phyloP scores from a whole-genome alignment of 2,329 filamentous ascomycete genomes.

The Furcasterigmium furcatum region DNA sequence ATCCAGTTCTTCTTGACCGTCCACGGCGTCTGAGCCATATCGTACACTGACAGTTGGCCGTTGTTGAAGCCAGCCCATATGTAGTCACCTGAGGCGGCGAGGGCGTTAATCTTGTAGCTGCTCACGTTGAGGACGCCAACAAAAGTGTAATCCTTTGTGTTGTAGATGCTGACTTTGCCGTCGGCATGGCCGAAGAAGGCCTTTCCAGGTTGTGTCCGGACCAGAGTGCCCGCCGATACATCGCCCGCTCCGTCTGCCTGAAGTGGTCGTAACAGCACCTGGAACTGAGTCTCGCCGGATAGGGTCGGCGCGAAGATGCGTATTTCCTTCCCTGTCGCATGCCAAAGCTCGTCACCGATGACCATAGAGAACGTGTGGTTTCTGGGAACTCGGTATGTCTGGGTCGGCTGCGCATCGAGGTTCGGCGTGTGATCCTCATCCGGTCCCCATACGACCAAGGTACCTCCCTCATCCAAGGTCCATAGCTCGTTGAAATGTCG shows the following conservation, averaged over 20 bases:
- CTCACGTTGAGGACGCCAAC: slow-evolving; percentile 82
- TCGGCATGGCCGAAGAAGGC: slow-evolving; percentile 91
- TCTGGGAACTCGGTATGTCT: slow-evolving; percentile 73
- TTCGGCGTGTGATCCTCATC: slow-evolving; percentile 70
- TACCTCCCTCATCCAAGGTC: slow-evolving; percentile 88
- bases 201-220: slow-evolving; percentile 71
- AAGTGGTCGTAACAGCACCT: slow-evolving; percentile 70
- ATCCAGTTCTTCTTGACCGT: slow-evolving; percentile 91
- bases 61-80: slow-evolving; percentile 96
- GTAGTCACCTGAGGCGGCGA: slow-evolving; percentile 75
- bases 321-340: slow-evolving; percentile 83
- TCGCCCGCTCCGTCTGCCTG: slow-evolving; percentile 74
- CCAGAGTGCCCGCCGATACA: slow-evolving; percentile 76
- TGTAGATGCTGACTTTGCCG: slow-evolving; percentile 94
- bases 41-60: slow-evolving; percentile 90
- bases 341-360: slow-evolving; percentile 82
- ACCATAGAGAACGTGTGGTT: slow-evolving; percentile 88
- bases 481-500: slow-evolving; percentile 87
- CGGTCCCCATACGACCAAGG: slow-evolving; percentile 82
- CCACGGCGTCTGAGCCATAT: slow-evolving; percentile 81
- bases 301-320: slow-evolving; percentile 75
- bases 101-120: slow-evolving; percentile 89
- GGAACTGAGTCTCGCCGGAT: slow-evolving; percentile 67
- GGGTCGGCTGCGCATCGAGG: slow-evolving; percentile 65
- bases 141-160: slow-evolving; percentile 70